Evolutionary conservation across 805 yeast genomes (phyloP).

Genomic region (Lipomyces orientalis): DNA sequence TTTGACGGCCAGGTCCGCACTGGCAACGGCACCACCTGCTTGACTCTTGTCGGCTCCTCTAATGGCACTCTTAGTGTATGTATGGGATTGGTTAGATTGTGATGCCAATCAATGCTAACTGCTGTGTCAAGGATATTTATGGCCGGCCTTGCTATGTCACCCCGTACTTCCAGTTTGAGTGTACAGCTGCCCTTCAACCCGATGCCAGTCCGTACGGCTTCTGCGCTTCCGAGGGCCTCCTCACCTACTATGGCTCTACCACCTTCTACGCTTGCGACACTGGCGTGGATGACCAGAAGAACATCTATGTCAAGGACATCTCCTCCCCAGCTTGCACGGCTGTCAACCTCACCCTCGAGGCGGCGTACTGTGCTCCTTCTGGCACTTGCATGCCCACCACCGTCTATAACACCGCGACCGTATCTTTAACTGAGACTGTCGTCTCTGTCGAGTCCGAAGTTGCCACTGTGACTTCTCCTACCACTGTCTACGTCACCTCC

Average conservation of each 20-base stretch:
- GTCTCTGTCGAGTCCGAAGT: not conserved
- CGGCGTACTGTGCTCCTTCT: conserved; percentile 23
- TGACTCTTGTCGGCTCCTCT: conserved; percentile 19
- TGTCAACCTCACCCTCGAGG: conserved; percentile 24
- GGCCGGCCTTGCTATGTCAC: conserved; percentile 38
- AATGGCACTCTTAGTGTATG: conserved; percentile 35
- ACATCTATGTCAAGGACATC: conserved; percentile 34
- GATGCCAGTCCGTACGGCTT: conserved; percentile 35
- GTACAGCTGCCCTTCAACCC: conserved; percentile 36
- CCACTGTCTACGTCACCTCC: conserved; percentile 13
- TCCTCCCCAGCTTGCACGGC: conserved; percentile 33
- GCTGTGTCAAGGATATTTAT: conserved; percentile 20
- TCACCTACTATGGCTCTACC: conserved; percentile 33
- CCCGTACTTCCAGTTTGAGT: conserved; percentile 38
- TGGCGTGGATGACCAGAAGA: conserved; percentile 31
- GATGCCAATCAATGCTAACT: not conserved
- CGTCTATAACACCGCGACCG: conserved; percentile 16
- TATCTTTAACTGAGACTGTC: conserved; percentile 16
- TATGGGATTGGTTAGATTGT: conserved; percentile 2
- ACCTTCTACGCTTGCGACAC: conserved; percentile 38
- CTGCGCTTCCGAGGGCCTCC: conserved; percentile 25
- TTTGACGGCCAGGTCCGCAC: conserved; percentile 37
- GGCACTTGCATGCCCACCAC: conserved; percentile 26
- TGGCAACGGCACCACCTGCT: conserved; percentile 30
- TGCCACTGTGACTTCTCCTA: conserved; percentile 9